Percentiles rank a stretch among this genome's conserved stretches.
Conservation (phyloP, 140 eudicot species). For the Flaveria floridana region DNA sequence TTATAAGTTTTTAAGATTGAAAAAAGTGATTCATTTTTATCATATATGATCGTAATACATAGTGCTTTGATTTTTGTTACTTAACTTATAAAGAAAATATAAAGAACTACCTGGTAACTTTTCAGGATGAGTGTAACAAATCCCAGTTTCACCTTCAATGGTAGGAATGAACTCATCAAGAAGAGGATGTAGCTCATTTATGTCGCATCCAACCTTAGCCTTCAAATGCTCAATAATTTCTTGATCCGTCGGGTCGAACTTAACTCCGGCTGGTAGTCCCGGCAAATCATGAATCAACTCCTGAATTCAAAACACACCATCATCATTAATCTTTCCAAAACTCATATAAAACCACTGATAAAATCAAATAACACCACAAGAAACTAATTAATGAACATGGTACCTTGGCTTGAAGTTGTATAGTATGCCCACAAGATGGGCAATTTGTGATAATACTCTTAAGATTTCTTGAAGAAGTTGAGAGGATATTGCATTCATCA, state of each 20-base stretch:
- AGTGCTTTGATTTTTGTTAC: too few relatives aligned
- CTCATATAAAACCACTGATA: not conserved
- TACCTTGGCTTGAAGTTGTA: conserved; percentile 69
- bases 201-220: conserved; percentile 64
- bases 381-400: not conserved
- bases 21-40: too few relatives aligned
- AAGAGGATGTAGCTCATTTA: conserved; percentile 63
- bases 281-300: conserved; percentile 68
- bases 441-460: conserved; percentile 37
- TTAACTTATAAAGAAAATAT: too few relatives aligned
- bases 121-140: conserved; percentile 94
- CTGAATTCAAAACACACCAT: conserved; percentile 24
- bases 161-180: conserved; percentile 88
- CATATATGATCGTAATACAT: too few relatives aligned
- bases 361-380: not conserved
- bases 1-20: too few relatives aligned
- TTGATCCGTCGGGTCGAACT: conserved; percentile 88
- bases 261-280: conserved; percentile 94
- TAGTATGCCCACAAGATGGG: conserved; percentile 83
- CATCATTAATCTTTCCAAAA: not conserved
- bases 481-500: conserved; percentile 32
- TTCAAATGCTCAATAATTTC: conserved; percentile 82
- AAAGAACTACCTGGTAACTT: conserved; percentile 65
- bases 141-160: conserved; percentile 88
- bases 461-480: conserved; percentile 38